A percentile compares a stretch with the other conserved stretches of the same genome.
phyloP scores from a whole-genome alignment of 2,329 filamentous ascomycete species.

The Xylaria sp. region DNA sequence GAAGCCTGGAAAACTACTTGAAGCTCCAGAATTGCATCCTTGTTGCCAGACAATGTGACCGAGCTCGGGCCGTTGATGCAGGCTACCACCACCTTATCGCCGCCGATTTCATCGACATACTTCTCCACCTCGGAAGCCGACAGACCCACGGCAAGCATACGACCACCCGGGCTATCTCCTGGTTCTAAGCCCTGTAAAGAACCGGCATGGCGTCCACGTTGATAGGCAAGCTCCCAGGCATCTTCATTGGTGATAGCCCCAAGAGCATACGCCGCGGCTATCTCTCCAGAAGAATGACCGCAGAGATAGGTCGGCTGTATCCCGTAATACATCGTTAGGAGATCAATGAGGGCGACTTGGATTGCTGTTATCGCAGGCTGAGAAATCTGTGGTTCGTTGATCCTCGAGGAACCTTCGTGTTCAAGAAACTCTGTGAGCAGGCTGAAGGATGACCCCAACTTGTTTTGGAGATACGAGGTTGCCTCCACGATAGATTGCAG shows the following conservation, averaged over 20 bases:
- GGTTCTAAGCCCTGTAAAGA: constrained; percentile 1
- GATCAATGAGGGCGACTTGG: constrained; percentile 33
- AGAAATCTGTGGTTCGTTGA: constrained; percentile 21
- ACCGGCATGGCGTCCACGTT: constrained; percentile 25
- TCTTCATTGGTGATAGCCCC: constrained; percentile 26
- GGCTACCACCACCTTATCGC: constrained; percentile 19
- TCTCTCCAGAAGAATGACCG: constrained; percentile 42
- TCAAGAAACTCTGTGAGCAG: constrained; percentile 24
- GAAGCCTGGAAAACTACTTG: constrained; percentile 16
- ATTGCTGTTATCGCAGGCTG: constrained; percentile 23
- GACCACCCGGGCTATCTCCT: constrained; percentile 3
- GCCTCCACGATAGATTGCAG: constrained; percentile 33
- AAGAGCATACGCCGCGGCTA: constrained; percentile 30
- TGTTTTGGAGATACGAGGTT: constrained; percentile 31
- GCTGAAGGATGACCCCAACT: constrained; percentile 28
- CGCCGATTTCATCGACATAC: constrained; percentile 15
- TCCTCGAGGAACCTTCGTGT: constrained; percentile 8
- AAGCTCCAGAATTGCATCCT: constrained; percentile 18
- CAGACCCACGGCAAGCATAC: constrained; percentile 30
- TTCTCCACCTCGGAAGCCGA: constrained; percentile 10
- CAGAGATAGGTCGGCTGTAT: constrained; percentile 31
- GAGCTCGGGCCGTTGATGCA: constrained; percentile 31
- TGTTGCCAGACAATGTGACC: constrained; percentile 30
- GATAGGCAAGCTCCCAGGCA: constrained; percentile 28
- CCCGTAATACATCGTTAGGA: constrained; percentile 29